Conservation (phyloP, 1,139 yeast genomes). For the Saccharomyces hybrid region DNA sequence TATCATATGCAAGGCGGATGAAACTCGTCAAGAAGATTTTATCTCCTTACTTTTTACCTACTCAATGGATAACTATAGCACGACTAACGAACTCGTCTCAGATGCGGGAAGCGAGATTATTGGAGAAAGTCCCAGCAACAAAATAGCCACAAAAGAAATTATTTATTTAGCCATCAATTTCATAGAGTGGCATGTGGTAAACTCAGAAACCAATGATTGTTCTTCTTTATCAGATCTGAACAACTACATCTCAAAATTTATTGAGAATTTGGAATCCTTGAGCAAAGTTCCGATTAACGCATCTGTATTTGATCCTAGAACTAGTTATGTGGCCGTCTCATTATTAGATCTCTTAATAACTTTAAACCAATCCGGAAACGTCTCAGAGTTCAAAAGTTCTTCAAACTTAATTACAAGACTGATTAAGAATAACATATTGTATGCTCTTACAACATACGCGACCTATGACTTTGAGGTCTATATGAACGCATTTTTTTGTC, state of each 20-base stretch:
- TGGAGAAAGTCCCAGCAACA: too few relatives aligned
- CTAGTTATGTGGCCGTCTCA: conserved; percentile 15
- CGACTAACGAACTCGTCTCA: neutral
- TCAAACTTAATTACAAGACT: conserved; percentile 18
- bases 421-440: conserved; percentile 17
- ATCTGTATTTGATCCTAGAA: conserved; percentile 16
- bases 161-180: neutral
- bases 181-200: neutral
- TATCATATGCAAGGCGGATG: conserved; percentile 31
- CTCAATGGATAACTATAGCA: conserved; percentile 9
- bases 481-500: conserved; percentile 12
- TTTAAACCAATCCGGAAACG: conserved; percentile 29
- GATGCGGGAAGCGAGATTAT: neutral
- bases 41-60: conserved; percentile 17
- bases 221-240: conserved; percentile 11
- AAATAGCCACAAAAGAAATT: neutral
- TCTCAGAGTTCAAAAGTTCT: conserved; percentile 23
- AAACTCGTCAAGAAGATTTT: conserved; percentile 26
- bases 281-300: conserved; percentile 16
- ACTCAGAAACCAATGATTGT: neutral
- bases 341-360: conserved; percentile 27
- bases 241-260: conserved; percentile 15
- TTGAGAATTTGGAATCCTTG: conserved; percentile 15
- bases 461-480: conserved; percentile 20
- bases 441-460: conserved; percentile 20